A percentile compares a stretch with the other conserved stretches of the same genome.
These are phyloP conservation scores for Pythium phragmiticola DNA, from an alignment of 352 stramenopile genomes.

Conservation along the genomic window DNA sequence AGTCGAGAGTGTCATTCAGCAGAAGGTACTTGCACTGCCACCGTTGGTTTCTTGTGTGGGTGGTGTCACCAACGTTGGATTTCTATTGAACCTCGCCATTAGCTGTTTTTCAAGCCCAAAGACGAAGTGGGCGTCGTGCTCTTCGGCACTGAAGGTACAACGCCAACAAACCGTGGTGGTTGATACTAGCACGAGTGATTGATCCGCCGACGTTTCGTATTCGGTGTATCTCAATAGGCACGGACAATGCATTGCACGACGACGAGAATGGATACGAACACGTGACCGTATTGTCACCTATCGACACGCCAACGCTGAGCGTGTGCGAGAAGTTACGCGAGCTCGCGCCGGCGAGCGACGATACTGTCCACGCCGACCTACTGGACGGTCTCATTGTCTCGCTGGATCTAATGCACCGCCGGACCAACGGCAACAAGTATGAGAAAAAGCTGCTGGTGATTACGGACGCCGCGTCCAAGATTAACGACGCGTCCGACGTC, in stretches of 20 bases:
- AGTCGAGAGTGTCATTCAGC: slow-evolving; percentile 63
- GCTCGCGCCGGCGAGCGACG: slow-evolving; percentile 21
- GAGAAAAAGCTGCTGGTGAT: slow-evolving; percentile 75
- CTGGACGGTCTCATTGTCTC: slow-evolving; percentile 80
- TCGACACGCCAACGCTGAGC: slow-evolving; percentile 60
- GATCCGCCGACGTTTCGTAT: too few relatives aligned
- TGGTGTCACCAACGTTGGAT: not conserved
- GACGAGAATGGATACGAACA: slow-evolving; percentile 56
- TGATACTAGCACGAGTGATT: too few relatives aligned
- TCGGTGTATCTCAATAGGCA: slow-evolving; percentile 30
- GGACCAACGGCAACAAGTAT: slow-evolving; percentile 78
- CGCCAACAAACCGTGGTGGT: too few relatives aligned
- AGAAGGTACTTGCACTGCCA: slow-evolving; percentile 44
- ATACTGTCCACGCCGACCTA: slow-evolving; percentile 44
- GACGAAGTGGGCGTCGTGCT: slow-evolving; percentile 79
- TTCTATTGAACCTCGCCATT: not conserved
- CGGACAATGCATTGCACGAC: slow-evolving; percentile 68
- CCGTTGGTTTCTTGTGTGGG: not conserved
- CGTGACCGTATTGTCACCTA: slow-evolving; percentile 54
- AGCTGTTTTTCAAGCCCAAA: slow-evolving; percentile 81
- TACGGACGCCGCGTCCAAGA: slow-evolving; percentile 63
- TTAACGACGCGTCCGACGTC: slow-evolving; percentile 60
- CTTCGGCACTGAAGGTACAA: slow-evolving; percentile 55
- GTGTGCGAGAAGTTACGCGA: slow-evolving; percentile 58
- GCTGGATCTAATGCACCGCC: slow-evolving; percentile 75